Evolutionary conservation across 768 basidiomycete genomes (phyloP), one percentile per base, ranked within the genome.

Genomic region (Suillus spraguei): DNA sequence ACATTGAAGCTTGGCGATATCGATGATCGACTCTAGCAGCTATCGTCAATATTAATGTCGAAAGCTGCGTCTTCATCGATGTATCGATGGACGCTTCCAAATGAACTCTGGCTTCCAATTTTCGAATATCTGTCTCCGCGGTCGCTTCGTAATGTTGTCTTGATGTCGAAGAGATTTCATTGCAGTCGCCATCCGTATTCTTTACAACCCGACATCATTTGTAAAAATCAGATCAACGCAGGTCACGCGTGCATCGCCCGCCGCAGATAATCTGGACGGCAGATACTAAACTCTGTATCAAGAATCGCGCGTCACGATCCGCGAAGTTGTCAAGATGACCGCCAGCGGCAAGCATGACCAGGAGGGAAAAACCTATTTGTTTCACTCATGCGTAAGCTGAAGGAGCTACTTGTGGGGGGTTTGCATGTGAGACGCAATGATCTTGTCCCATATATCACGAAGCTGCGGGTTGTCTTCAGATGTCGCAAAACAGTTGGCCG

Each of bases 81-180:
- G 24, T 3, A 6, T 24, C n/a, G 60, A 35, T 39, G n/a, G 33
- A 50, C 22, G 11, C 64, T 80, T 36, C 78, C 79, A 1, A 73
- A 71, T 55, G 79, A 80, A 46, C 68, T 80, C 1, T 80, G 79
- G 79, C 68, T 79, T 67, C 66, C 66, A 60, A 73, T 80, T 32
- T 80, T 80, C 49, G 78, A 77, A 44, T 67, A 70, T 13, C 66
- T 80, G 42, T 54, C 63, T 0, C 70, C 76, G 0, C 41, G 35
- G 20, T 77, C 78, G 65, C 66, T 80, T 58, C 69, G 72, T 41
- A 63, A 64, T 58, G 66, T 80, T 61, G 72, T 77, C 3, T 49
- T 49, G 6, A 49, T 76, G 0, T 75, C 63, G 68, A 75, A 61
- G 33, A 71, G 61, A 24, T 79, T 80, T 67, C 69, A 70, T n/a